A percentile compares a stretch with the other conserved stretches of the same genome.
These are phyloP conservation scores for Penicillium atrosanguineum DNA, from an alignment of 495 filamentous ascomycete species.

Conservation along the genomic window DNA sequence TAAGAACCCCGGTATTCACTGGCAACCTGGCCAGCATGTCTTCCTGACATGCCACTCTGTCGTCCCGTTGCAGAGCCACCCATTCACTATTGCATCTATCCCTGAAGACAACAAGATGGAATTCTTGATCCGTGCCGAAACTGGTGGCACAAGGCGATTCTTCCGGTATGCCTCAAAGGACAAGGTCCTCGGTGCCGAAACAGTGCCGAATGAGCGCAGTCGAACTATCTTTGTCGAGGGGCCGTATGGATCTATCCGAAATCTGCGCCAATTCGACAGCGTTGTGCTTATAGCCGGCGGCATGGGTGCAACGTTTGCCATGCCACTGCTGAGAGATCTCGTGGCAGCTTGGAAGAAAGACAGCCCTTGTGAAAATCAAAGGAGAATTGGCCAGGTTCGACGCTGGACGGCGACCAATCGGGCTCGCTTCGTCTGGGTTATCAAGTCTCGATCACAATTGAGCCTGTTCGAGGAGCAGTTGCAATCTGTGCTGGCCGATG, in stretches of 20 bases:
- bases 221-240: slow-evolving; percentile 43
- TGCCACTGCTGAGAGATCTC: slow-evolving; percentile 54
- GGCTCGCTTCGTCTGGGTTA: slow-evolving; percentile 70
- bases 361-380: background rate
- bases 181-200: slow-evolving; percentile 14
- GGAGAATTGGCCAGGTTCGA: background rate
- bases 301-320: slow-evolving; percentile 54
- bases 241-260: slow-evolving; percentile 50
- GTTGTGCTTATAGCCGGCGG: slow-evolving; percentile 61
- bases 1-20: slow-evolving; percentile 63
- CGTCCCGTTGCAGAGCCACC: slow-evolving; percentile 70
- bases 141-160: slow-evolving; percentile 67
- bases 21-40: slow-evolving; percentile 76
- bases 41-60: slow-evolving; percentile 72
- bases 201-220: slow-evolving; percentile 8
- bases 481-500: slow-evolving; percentile 52
- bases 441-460: slow-evolving; percentile 67
- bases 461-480: slow-evolving; percentile 66
- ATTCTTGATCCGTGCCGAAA: slow-evolving; percentile 68
- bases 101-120: slow-evolving; percentile 60
- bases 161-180: slow-evolving; percentile 59
- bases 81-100: slow-evolving; percentile 73
- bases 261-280: slow-evolving; percentile 55
- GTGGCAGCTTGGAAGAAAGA: slow-evolving; percentile 36
- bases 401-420: slow-evolving; percentile 54